Conservation (phyloP, 305 asterid species). For the Fraxinus floribunda region DNA sequence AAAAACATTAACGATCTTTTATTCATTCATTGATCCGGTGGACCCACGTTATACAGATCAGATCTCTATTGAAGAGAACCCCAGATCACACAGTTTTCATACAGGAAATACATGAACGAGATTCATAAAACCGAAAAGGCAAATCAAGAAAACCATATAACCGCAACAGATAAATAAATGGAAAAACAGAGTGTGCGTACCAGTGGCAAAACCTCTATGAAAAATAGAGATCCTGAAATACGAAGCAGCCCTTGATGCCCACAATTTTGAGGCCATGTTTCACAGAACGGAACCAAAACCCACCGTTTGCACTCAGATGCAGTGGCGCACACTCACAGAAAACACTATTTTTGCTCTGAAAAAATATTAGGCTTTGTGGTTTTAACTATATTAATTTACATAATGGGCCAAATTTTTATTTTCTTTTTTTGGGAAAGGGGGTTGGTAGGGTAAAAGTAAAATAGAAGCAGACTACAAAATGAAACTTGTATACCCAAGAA, state of each 20-base stretch:
- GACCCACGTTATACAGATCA: conserved; percentile 27
- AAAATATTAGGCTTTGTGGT: conserved; percentile 12
- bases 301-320: conserved; percentile 28
- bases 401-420: not conserved
- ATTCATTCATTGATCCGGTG: conserved; percentile 5
- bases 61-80: conserved; percentile 40
- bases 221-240: conserved; percentile 74
- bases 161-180: not conserved
- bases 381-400: not conserved
- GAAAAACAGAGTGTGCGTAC: conserved; percentile 27
- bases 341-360: not conserved
- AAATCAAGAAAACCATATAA: conserved; percentile 2
- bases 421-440: not conserved
- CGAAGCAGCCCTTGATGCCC: conserved; percentile 88
- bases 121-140: conserved; percentile 15
- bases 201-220: conserved; percentile 84
- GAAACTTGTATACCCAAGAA: not conserved
- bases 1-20: conserved; percentile 20
- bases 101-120: conserved; percentile 6
- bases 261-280: conserved; percentile 70
- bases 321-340: conserved; percentile 23
- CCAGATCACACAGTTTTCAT: conserved; percentile 41
- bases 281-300: conserved; percentile 17
- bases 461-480: not conserved
- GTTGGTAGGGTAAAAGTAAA: conserved; percentile 29